A percentile compares a stretch with the other conserved stretches of the same genome.
phyloP scores from a whole-genome alignment of 331 rosid genomes.

The Saraca asoca region DNA sequence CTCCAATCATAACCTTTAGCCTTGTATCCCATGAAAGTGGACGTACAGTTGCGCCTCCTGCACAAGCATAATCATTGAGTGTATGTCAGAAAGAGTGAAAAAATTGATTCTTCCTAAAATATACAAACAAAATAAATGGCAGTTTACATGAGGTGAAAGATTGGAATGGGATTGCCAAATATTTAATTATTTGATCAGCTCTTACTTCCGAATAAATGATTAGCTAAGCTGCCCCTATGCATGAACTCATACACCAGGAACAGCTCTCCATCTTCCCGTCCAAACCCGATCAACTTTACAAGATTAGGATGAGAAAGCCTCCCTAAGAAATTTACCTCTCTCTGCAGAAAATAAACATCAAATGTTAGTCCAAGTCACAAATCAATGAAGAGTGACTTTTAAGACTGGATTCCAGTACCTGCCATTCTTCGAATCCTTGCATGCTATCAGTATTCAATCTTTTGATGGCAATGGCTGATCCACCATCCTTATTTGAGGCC shows the following conservation, averaged over 20 bases:
- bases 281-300: constrained; percentile 70
- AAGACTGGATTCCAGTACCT: constrained; percentile 42
- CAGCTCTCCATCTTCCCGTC: constrained; percentile 55
- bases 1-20: constrained; percentile 72
- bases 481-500: constrained; percentile 39
- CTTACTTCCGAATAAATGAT: constrained; percentile 94
- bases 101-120: too few relatives aligned
- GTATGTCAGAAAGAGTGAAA: constrained; percentile 20
- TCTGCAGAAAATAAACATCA: constrained; percentile 41
- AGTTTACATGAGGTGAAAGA: too few relatives aligned
- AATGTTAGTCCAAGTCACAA: constrained; percentile 3
- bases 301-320: constrained; percentile 84
- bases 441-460: constrained; percentile 60
- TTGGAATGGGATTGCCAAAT: constrained; percentile 1
- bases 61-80: constrained; percentile 30
- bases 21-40: constrained; percentile 77
- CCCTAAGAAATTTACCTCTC: constrained; percentile 86
- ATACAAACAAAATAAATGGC: too few relatives aligned
- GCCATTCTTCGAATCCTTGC: constrained; percentile 85
- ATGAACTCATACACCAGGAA: constrained; percentile 70
- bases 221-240: constrained; percentile 81
- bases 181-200: constrained; percentile 14
- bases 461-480: constrained; percentile 64
- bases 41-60: constrained; percentile 77
- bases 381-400: neutral